Percentiles rank a stretch among this genome's conserved stretches.
Conservation (phyloP, 2,329 filamentous ascomycete species). For the Penicillium palitans region DNA sequence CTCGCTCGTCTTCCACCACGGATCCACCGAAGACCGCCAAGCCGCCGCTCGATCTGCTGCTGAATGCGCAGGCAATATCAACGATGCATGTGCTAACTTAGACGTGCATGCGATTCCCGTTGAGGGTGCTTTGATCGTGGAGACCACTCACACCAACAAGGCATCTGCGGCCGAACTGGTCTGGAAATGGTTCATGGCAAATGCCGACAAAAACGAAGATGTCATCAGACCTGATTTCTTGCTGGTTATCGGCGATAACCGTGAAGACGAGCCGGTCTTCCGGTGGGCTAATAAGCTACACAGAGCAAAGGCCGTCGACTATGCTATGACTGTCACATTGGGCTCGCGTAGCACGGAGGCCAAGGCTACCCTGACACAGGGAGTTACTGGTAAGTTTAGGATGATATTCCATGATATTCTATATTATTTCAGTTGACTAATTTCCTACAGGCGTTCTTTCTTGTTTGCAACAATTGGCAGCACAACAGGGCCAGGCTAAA, state of each 20-base stretch:
- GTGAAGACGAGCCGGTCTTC: constrained; percentile 92
- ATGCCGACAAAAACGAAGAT: constrained; percentile 45
- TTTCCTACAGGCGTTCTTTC: constrained; percentile 50
- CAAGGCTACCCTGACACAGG: constrained; percentile 79
- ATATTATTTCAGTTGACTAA: constrained; percentile 17
- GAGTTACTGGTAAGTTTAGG: constrained; percentile 73
- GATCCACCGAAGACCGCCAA: constrained; percentile 73
- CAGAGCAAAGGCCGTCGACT: constrained; percentile 58
- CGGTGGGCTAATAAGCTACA: constrained; percentile 84
- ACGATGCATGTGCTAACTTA: constrained; percentile 83
- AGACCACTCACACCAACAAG: constrained; percentile 85
- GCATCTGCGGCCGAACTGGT: constrained; percentile 76
- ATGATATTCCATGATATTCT: background rate
- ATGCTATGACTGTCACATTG: constrained; percentile 82
- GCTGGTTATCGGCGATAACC: constrained; percentile 84
- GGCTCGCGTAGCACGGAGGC: constrained; percentile 88
- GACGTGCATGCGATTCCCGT: constrained; percentile 79
- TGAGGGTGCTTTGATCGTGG: constrained; percentile 78
- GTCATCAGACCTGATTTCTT: constrained; percentile 70
- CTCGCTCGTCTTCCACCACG: constrained; percentile 88
- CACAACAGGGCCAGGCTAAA: constrained; percentile 16
- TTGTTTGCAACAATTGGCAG: constrained; percentile 54
- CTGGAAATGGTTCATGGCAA: constrained; percentile 64
- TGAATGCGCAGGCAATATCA: constrained; percentile 92
- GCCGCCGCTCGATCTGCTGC: constrained; percentile 76